phyloP scores from a whole-genome alignment of 164 flowering plant species.

The Stephania yunnanensis region DNA sequence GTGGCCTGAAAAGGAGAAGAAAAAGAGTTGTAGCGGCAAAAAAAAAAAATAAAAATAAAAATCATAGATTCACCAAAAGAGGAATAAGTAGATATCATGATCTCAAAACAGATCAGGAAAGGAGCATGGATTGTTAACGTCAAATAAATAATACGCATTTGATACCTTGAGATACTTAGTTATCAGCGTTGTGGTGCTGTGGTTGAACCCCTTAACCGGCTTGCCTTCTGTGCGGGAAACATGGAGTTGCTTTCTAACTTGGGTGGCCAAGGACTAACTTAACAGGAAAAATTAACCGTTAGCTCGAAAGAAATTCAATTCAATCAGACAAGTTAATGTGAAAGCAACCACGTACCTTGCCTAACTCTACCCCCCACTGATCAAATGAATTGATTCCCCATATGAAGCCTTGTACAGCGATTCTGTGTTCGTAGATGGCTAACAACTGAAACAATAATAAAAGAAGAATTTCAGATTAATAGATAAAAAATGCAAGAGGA shows the following conservation, averaged over 20 bases:
- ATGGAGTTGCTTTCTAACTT: conserved; percentile 81
- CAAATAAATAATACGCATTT: neutral
- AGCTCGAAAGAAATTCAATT: neutral
- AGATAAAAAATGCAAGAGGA: neutral
- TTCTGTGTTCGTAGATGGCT: conserved; percentile 92
- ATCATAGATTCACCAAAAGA: neutral
- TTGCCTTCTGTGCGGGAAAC: conserved; percentile 63
- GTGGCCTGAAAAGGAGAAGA: conserved; percentile 43
- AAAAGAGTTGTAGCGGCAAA: neutral
- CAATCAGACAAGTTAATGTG: neutral
- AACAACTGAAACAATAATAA: conserved; percentile 48
- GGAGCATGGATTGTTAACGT: neutral
- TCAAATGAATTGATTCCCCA: conserved; percentile 99
- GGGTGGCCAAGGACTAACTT: conserved; percentile 75
- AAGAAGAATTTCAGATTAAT: neutral
- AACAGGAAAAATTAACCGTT: neutral
- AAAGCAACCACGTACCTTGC: conserved; percentile 57
- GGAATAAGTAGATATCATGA: neutral
- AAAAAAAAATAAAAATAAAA: neutral
- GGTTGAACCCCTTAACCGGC: conserved; percentile 75
- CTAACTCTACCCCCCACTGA: conserved; percentile 99
- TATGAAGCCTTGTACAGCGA: conserved; percentile 91
- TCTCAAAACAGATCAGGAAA: neutral
- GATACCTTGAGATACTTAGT: conserved; percentile 71
- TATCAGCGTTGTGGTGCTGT: conserved; percentile 62